These are phyloP conservation scores for Malassezia sp. DNA, from an alignment of 1,284 basidiomycete species.

Conservation along the genomic window DNA sequence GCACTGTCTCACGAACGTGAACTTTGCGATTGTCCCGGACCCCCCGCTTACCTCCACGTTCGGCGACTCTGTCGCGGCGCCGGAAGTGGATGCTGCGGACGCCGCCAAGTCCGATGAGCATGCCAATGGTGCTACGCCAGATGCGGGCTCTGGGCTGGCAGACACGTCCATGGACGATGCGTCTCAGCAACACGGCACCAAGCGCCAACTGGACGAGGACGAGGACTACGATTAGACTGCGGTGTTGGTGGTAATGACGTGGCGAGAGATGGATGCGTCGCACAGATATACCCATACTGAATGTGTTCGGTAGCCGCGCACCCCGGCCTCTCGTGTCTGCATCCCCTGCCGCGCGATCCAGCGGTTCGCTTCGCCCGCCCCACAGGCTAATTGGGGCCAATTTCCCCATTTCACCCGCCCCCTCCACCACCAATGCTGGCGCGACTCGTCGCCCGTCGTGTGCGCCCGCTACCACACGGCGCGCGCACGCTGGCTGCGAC, in stretches of 20 bases:
- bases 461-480: not conserved
- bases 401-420: too few relatives aligned
- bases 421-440: too few relatives aligned
- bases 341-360: too few relatives aligned
- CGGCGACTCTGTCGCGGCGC: conserved; percentile 9
- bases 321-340: too few relatives aligned
- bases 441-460: too few relatives aligned
- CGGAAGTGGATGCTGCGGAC: not conserved
- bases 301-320: too few relatives aligned
- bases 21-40: conserved; percentile 86
- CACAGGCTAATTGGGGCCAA: too few relatives aligned
- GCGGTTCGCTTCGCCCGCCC: too few relatives aligned
- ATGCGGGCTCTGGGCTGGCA: not conserved
- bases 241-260: too few relatives aligned
- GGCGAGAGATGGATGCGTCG: too few relatives aligned
- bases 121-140: conserved; percentile 16
- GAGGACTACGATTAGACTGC: conserved; percentile 44
- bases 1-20: conserved; percentile 76
- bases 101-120: conserved; percentile 10
- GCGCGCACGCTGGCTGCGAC: not conserved
- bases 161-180: conserved; percentile 18
- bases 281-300: too few relatives aligned
- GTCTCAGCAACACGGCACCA: conserved; percentile 24
- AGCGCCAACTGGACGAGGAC: conserved; percentile 41
- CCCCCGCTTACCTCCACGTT: conserved; percentile 50